Conservation (phyloP, 1,139 yeast species). For the Nakaseomyces kungkrabaensis region DNA sequence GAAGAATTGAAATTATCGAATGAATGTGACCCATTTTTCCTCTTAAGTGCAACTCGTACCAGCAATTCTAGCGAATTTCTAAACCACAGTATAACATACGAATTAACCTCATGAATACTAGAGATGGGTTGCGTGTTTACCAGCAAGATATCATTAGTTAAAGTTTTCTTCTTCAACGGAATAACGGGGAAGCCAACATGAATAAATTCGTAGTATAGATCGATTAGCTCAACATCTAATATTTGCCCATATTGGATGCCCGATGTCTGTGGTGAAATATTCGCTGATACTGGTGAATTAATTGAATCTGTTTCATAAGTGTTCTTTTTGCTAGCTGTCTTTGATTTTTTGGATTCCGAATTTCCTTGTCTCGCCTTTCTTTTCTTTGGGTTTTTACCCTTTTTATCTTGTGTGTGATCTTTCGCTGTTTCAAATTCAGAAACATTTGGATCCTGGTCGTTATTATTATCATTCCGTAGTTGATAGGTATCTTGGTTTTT, state of each 20-base stretch:
- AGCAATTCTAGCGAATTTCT: slow-evolving; percentile 42
- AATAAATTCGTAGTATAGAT: slow-evolving; percentile 42
- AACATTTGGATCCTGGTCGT: slow-evolving; percentile 1
- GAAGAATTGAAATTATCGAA: slow-evolving; percentile 10
- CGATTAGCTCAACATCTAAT: slow-evolving; percentile 27
- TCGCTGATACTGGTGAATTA: slow-evolving; percentile 8
- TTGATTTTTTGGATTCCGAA: slow-evolving; percentile 3
- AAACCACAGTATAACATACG: slow-evolving; percentile 41
- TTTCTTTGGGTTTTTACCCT: background rate
- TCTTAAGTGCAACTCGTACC: slow-evolving; percentile 33
- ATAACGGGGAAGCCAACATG: slow-evolving; percentile 51
- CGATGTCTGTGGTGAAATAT: slow-evolving; percentile 2
- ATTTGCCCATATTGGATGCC: slow-evolving; percentile 22
- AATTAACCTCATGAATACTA: slow-evolving; percentile 34
- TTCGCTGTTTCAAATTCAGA: background rate
- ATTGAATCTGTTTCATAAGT: slow-evolving; percentile 6
- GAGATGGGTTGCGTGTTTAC: slow-evolving; percentile 29
- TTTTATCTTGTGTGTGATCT: background rate
- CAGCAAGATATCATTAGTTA: slow-evolving; percentile 29
- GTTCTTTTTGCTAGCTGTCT: background rate
- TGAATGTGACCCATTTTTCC: slow-evolving; percentile 10
- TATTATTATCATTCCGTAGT: background rate
- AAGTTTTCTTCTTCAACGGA: slow-evolving; percentile 38
- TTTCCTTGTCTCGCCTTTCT: background rate
- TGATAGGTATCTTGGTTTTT: background rate